These are phyloP conservation scores for Saccharomycopsis vini DNA, from an alignment of 805 yeast genomes.

Conservation along the genomic window DNA sequence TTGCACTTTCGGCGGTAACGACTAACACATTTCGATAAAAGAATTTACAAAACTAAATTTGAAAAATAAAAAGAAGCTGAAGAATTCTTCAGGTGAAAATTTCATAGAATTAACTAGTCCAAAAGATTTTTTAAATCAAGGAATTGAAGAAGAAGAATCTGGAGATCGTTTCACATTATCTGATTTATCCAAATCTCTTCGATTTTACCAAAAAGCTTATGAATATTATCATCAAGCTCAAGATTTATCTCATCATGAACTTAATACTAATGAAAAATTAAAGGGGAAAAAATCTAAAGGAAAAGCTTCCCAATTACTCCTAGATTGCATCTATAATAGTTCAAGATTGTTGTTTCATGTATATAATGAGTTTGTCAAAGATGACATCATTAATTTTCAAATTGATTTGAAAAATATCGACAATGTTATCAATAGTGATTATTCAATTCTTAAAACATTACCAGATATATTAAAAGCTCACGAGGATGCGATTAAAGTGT, in stretches of 20 bases:
- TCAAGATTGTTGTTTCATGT: slow-evolving; percentile 52
- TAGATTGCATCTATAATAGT: slow-evolving; percentile 52
- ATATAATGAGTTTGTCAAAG: slow-evolving; percentile 39
- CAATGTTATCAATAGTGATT: slow-evolving; percentile 12
- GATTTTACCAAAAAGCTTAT: slow-evolving; percentile 57
- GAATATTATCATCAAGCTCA: slow-evolving; percentile 32
- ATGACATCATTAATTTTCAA: slow-evolving; percentile 35
- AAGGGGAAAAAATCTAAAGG: neutral
- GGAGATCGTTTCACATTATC: slow-evolving; percentile 69
- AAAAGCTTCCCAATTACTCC: slow-evolving; percentile 3
- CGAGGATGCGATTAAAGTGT: slow-evolving; percentile 7
- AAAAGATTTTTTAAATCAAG: slow-evolving; percentile 48
- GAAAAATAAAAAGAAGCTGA: neutral
- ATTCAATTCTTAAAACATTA: slow-evolving; percentile 10
- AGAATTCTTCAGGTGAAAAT: neutral
- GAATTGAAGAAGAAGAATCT: slow-evolving; percentile 56
- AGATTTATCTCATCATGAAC: slow-evolving; percentile 1
- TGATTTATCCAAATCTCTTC: slow-evolving; percentile 52
- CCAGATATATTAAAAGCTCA: slow-evolving; percentile 9
- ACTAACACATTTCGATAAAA: too few relatives aligned
- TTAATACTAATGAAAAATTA: slow-evolving; percentile 5
- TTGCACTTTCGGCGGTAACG: too few relatives aligned
- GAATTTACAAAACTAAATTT: neutral
- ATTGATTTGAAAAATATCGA: slow-evolving; percentile 27
- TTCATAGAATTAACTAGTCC: slow-evolving; percentile 31